Base-by-base conservation (phyloP, 2,329 filamentous ascomycete species). In the Berkeleyomyces basicola region DNA sequence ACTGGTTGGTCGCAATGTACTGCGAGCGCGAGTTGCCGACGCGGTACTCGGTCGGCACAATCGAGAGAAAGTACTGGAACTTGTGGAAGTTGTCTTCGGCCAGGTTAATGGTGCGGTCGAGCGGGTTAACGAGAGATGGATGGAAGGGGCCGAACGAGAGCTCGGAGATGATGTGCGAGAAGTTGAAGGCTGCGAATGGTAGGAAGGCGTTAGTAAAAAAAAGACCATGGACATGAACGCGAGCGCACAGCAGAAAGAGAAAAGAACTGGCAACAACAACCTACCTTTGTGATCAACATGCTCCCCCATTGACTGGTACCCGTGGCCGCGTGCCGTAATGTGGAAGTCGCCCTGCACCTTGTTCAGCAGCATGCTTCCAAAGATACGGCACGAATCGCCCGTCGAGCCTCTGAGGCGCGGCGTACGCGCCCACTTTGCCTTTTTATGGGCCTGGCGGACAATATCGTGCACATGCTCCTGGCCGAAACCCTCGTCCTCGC, bases 321-420 rank as follows among this genome's bases (percentile, higher is more conserved):
- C 93, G 73, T 97, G 92, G 0, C 93, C 93, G 66, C 90, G 78
- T 2, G 93, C 93, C 1, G 93, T 99, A 70, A 99, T 93, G 72
- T 99, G 93, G 71, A 99, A 97, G 73, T 99, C 92, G 3, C 92
- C 93, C 74, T 96, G 92, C 53, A 99, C 93, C 76, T 95, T 95
- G 74, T 99, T 99, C 67, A 95, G 81, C 68, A 95, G 87, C 72
- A 99, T 73, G 69, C 84, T 95, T 42, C 93, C 93, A 72, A 83
- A 99, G 66, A 99, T 84, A 58, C 93, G 83, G 73, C 93, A 99
- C 66, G 87, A 87, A 72, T 96, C 88, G 14, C 79, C 74, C 31
- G 70, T 69, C 31, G 70, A 68, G 3, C 76, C 75, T 71, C 79
- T 79, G 16, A 93, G 70, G 65, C 76, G 79, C 1, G 90, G 91